These are phyloP conservation scores for Polygonum aviculare DNA, from an alignment of 148 eudicot species.

Conservation along the genomic window DNA sequence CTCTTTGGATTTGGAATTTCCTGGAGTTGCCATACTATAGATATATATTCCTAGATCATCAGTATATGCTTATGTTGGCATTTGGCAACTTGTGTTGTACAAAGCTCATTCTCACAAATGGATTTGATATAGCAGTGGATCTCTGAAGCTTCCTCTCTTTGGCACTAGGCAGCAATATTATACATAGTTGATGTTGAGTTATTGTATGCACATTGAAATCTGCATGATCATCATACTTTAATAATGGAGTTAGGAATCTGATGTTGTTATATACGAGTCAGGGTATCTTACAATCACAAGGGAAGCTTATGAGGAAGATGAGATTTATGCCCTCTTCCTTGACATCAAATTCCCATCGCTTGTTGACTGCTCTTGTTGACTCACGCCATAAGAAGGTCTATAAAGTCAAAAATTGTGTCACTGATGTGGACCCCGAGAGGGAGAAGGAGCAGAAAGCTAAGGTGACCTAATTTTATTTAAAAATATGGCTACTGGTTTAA, in stretches of 20 bases:
- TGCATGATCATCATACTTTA: constrained; percentile 3
- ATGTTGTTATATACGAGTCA: constrained; percentile 22
- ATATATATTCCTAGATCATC: neutral
- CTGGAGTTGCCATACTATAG: neutral
- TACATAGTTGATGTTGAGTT: neutral
- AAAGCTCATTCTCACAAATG: neutral
- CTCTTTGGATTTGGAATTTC: neutral
- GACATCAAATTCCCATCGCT: constrained; percentile 82
- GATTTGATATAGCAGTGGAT: neutral
- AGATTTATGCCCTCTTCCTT: constrained; percentile 96
- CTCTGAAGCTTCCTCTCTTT: neutral
- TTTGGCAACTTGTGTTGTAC: neutral
- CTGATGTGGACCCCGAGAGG: constrained; percentile 98
- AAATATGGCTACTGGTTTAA: constrained; percentile 3
- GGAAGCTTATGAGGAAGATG: constrained; percentile 75
- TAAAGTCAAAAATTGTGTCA: constrained; percentile 85
- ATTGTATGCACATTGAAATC: neutral
- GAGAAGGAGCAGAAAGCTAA: constrained; percentile 89
- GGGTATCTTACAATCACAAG: constrained; percentile 97
- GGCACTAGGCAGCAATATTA: neutral
- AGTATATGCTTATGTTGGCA: neutral
- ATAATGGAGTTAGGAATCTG: neutral
- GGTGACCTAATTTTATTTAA: constrained; percentile 28
- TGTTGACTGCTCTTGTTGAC: constrained; percentile 91
- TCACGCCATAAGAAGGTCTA: constrained; percentile 87